Percentiles rank a stretch among this genome's conserved stretches.
Evolutionary conservation across 768 basidiomycete species (phyloP).

Genomic region (Arthromyces matolae): DNA sequence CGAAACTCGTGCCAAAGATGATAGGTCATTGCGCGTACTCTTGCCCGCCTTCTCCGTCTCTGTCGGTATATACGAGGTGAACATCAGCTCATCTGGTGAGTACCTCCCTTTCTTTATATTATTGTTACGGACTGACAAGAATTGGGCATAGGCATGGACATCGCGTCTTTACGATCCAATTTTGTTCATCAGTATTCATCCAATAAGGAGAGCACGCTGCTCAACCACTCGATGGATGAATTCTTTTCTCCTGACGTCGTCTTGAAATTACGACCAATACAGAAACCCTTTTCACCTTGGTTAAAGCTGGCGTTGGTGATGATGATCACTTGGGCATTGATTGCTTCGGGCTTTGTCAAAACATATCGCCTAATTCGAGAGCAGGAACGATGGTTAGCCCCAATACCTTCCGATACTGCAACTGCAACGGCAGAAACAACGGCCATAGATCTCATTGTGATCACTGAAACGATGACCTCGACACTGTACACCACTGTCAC

Average conservation of each 20-base stretch:
- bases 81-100: slow-evolving; percentile 55
- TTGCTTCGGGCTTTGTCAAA: slow-evolving; percentile 25
- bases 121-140: neutral
- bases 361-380: slow-evolving; percentile 27
- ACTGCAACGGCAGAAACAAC: neutral
- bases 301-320: slow-evolving; percentile 18
- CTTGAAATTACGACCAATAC: slow-evolving; percentile 28
- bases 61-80: slow-evolving; percentile 62
- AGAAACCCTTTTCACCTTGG: slow-evolving; percentile 13
- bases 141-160: slow-evolving; percentile 35
- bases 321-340: slow-evolving; percentile 26
- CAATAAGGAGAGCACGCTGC: slow-evolving; percentile 41
- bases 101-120: no score
- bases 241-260: slow-evolving; percentile 57
- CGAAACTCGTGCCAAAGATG: slow-evolving; percentile 33
- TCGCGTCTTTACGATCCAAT: slow-evolving; percentile 49
- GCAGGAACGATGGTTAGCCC: slow-evolving; percentile 17
- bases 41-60: slow-evolving; percentile 74
- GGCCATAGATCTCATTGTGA: slow-evolving; percentile 13
- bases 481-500: slow-evolving; percentile 28
- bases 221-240: slow-evolving; percentile 54
- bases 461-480: slow-evolving; percentile 38
- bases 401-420: neutral
- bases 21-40: slow-evolving; percentile 41
- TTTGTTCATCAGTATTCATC: slow-evolving; percentile 46